phyloP scores from a whole-genome alignment of 2,329 filamentous ascomycete species.

The Diaporthe aspalathi region DNA sequence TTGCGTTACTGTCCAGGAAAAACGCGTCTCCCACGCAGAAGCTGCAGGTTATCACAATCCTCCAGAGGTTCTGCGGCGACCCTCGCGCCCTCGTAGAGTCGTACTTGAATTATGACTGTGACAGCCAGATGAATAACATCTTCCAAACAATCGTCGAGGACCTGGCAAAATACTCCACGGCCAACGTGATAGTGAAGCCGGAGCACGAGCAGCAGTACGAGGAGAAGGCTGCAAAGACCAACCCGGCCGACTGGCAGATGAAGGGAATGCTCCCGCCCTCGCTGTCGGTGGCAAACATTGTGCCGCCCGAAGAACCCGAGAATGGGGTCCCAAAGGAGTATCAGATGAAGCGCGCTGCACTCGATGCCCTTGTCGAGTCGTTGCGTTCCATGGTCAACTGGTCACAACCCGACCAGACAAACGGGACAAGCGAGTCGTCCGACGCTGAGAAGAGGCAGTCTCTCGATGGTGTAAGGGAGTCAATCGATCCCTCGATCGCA shows the following conservation, averaged over 20 bases:
- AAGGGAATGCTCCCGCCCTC: constrained; percentile 88
- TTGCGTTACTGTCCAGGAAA: constrained; percentile 88
- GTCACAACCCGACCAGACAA: constrained; percentile 76
- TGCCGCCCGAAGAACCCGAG: constrained; percentile 69
- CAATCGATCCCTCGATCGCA: constrained; percentile 77
- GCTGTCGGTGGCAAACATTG: constrained; percentile 82
- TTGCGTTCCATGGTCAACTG: constrained; percentile 92
- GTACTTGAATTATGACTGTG: constrained; percentile 98
- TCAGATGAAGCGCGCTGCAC: constrained; percentile 86
- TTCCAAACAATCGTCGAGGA: constrained; percentile 97
- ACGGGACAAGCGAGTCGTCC: constrained; percentile 63
- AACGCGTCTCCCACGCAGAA: constrained; percentile 92
- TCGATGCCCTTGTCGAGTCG: constrained; percentile 90
- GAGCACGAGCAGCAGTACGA: constrained; percentile 88
- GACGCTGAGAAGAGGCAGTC: constrained; percentile 66
- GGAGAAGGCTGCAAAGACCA: constrained; percentile 75
- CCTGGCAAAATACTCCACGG: constrained; percentile 85
- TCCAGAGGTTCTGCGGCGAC: constrained; percentile 86
- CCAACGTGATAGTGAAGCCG: constrained; percentile 79
- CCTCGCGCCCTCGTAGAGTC: constrained; percentile 91
- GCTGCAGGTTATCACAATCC: constrained; percentile 86
- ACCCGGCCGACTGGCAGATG: constrained; percentile 83
- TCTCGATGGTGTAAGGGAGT: constrained; percentile 70
- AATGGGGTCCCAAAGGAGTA: constrained; percentile 88
- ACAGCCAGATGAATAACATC: constrained; percentile 94